Base-by-base conservation (phyloP, 495 filamentous ascomycete species). In the Aspergillus cavernicola region DNA sequence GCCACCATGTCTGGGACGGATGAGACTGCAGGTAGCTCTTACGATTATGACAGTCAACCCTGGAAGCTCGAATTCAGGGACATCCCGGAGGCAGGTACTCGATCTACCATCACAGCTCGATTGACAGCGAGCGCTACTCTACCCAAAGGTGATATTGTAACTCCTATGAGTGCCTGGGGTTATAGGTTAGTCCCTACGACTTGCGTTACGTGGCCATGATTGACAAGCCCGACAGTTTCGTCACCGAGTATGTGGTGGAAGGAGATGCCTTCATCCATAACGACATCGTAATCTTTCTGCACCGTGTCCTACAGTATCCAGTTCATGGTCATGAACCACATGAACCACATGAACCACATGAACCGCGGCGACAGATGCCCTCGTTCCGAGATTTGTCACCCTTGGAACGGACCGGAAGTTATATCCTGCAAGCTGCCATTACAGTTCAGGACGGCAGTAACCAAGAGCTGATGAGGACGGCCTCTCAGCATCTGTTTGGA, bases 401-500 rank as follows among this genome's bases (percentile, higher is more conserved):
- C 11, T 58, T 80, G 8, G 76, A 78, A 53, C 67, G 66, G 51
- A 77, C 69, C 28, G 73, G 71, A 16, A 73, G 74, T 54, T 81
- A 80, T 63, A 69, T 81, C 23, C 58, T 81, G 37, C 78, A 80
- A 48, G 72, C 75, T 6, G 65, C 69, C 1, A 70, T 78, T 32
- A 72, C 65, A 3, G 73, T 80, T 13, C 71, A 75, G 39, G 78
- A 81, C 54, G 75, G 76, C 6, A 69, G 66, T 32, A 79, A 79
- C 31, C 75, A 77, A 49, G 78, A 78, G 52, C 68, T 73, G 16
- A 79, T 85, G 64, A 80, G 77, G 39, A 67, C 69, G 6, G 86
- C 76, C 5, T 76, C 76, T 18, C 73, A 79, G 53, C 82, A 86
- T 59, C 62, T 89, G 41, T 74, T 80, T 59, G 71, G 66, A 8